Base-by-base conservation (phyloP, 345 rosid genomes). In the Kernera saxatilis region DNA sequence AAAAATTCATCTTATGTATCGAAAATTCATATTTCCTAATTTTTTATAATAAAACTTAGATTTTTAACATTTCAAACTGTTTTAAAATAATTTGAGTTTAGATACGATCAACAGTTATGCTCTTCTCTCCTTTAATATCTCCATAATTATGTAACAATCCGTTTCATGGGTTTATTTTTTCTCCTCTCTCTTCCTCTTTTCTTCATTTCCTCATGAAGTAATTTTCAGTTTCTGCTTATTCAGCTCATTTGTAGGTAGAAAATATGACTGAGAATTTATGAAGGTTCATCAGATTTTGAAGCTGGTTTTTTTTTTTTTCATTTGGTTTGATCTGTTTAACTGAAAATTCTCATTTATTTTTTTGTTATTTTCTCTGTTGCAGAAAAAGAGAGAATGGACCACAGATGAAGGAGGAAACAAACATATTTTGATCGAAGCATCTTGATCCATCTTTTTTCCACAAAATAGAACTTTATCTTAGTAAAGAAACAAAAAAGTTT, bases 81-180 rank as follows among this genome's bases (percentile, higher is more conserved):
- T 39, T 48, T 26, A 10, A 41, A 48, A 37, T 6, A 19, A 46
- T 36, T n/a, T 4, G 8, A 61, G 14, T 43, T 60, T 52, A 36
- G 59, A 62, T 75, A 62, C 35, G 50, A 61, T 62, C 57, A 68
- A 59, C 70, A 22, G 74, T 69, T 41, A 69, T 63, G 52, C 23
- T 67, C 18, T 75, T 62, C 75, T 61, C 64, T 69, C 74, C 79
- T 69, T 61, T 54, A 53, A 69, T 62, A 62, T 69, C 79, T 75
- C 79, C 79, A 26, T 62, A 62, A 36, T 45, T 69, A 37, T 62
- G 29, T 45, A 54, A 54, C 75, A 75, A 21, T 61, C 74, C 70
- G 74, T 61, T 75, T 41, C 41, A 75, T 29, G 27, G 9, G 52
- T 64, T 59, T 37, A 29, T 19, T 61, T 1, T 40, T 55, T 55